phyloP scores from a whole-genome alignment of 257 asterid genomes.

The Capsicum chinense region DNA sequence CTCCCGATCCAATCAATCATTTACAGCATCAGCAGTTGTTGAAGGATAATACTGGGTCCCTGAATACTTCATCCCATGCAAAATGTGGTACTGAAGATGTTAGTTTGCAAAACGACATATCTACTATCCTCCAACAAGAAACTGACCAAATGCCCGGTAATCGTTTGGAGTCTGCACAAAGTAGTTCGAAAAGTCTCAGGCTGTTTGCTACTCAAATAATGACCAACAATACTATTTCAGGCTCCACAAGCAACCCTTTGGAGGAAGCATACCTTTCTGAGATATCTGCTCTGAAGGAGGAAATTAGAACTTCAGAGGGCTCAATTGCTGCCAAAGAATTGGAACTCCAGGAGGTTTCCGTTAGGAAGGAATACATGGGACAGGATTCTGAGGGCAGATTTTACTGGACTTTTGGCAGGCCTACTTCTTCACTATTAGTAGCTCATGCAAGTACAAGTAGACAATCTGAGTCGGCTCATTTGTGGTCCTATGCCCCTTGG shows the following conservation, averaged over 20 bases:
- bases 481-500: constrained; percentile 38
- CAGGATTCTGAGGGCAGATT: constrained; percentile 84
- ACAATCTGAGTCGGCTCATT: constrained; percentile 38
- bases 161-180: constrained; percentile 27
- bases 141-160: constrained; percentile 41
- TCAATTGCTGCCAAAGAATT: constrained; percentile 63
- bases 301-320: constrained; percentile 55
- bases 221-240: constrained; percentile 40
- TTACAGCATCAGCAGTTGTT: constrained; percentile 40
- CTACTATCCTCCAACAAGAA: constrained; percentile 37
- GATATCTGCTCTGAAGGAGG: constrained; percentile 52
- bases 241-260: constrained; percentile 39
- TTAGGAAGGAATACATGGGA: constrained; percentile 81
- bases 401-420: constrained; percentile 71
- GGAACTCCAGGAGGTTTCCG: constrained; percentile 62
- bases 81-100: constrained; percentile 40
- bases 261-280: constrained; percentile 51
- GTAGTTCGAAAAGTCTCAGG: constrained; percentile 36
- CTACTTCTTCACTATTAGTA: constrained; percentile 59
- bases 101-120: constrained; percentile 35
- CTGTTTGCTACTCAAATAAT: constrained; percentile 39
- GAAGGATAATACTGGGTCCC: constrained; percentile 41
- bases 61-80: constrained; percentile 37
- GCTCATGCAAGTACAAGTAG: constrained; percentile 57
- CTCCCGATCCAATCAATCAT: constrained; percentile 36